Evolutionary conservation across 1,284 basidiomycete genomes (phyloP).

Genomic region (Ustilago xerochloae): DNA sequence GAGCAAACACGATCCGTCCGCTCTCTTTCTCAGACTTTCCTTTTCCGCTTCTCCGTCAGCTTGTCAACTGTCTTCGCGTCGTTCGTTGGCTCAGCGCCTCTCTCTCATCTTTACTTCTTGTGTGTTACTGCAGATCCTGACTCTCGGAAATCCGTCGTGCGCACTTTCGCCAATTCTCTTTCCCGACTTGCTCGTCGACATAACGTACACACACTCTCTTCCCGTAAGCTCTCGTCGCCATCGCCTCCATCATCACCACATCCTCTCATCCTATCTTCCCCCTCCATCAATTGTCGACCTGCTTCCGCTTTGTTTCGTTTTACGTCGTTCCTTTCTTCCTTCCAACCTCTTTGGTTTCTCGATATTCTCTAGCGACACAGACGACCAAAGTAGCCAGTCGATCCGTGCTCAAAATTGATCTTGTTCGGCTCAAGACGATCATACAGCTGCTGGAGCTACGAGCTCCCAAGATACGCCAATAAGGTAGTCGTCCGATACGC

Average conservation of each 20-base stretch:
- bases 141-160: conserved; percentile 2
- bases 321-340: background rate
- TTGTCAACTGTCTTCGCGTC: background rate
- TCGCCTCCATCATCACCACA: background rate
- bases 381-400: too few relatives aligned
- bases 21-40: background rate
- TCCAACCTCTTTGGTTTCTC: too few relatives aligned
- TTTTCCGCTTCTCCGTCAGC: background rate
- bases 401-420: too few relatives aligned
- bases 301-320: background rate
- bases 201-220: background rate
- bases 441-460: too few relatives aligned
- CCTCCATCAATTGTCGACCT: too few relatives aligned
- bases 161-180: background rate
- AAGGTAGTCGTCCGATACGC: too few relatives aligned
- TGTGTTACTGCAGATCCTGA: conserved; percentile 1
- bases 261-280: background rate
- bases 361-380: too few relatives aligned
- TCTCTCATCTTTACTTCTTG: background rate
- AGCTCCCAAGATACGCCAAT: too few relatives aligned
- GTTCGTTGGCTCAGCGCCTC: too few relatives aligned
- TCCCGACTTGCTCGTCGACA: background rate
- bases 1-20: background rate
- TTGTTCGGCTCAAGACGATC: too few relatives aligned
- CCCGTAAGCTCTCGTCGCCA: background rate